A percentile compares a stretch with the other conserved stretches of the same genome.
Conservation (phyloP, 2,329 filamentous ascomycete genomes). For the Pseudocercospora macadamiae region DNA sequence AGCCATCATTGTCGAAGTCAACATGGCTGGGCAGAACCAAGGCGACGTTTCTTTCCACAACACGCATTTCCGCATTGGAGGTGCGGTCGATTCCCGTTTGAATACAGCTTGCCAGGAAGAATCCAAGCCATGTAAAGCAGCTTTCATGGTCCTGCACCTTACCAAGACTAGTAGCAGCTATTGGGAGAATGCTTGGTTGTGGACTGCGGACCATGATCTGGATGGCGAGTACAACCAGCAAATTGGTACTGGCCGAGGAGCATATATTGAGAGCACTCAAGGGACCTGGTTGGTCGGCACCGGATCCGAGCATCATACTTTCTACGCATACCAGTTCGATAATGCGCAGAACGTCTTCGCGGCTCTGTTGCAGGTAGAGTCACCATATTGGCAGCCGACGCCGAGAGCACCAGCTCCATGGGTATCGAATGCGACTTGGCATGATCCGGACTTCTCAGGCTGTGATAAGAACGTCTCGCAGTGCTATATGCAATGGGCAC, state of each 20-base stretch:
- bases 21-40: constrained; percentile 50
- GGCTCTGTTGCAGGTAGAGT: constrained; percentile 56
- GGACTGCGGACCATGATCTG: constrained; percentile 57
- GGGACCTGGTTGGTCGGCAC: constrained; percentile 58
- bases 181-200: constrained; percentile 58
- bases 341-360: constrained; percentile 55
- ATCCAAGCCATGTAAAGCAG: constrained; percentile 34
- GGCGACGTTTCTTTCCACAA: constrained; percentile 54
- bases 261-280: constrained; percentile 43
- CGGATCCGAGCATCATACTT: constrained; percentile 54
- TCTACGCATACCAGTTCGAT: constrained; percentile 49
- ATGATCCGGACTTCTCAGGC: constrained; percentile 36
- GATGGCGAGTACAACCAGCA: constrained; percentile 44
- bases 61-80: constrained; percentile 41
- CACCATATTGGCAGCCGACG: constrained; percentile 47
- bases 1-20: constrained; percentile 53
- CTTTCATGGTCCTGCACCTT: constrained; percentile 51
- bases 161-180: constrained; percentile 51
- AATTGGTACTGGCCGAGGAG: constrained; percentile 46
- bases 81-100: constrained; percentile 38
- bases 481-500: constrained; percentile 42
- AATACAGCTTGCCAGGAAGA: constrained; percentile 47
- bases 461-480: constrained; percentile 29
- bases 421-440: constrained; percentile 39
- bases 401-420: constrained; percentile 46